Conservation (phyloP, 352 stramenopile genomes). For the Phytophthora pisi region DNA sequence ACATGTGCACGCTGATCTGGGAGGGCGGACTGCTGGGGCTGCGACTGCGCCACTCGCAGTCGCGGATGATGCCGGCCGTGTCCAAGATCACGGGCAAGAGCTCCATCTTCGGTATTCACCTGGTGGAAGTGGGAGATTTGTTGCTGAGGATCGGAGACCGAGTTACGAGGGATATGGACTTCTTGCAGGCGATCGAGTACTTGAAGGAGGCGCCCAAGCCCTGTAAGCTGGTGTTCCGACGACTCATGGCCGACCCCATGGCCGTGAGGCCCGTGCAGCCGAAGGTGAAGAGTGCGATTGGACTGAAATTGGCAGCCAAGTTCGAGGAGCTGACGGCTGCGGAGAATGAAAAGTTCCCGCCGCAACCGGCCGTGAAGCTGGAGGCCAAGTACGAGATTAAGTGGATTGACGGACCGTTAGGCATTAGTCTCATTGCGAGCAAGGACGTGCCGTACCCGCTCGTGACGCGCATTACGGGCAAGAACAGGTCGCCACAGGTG, state of each 20-base stretch:
- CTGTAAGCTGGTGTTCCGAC: constrained; percentile 77
- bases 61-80: constrained; percentile 76
- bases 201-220: constrained; percentile 83
- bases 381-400: constrained; percentile 89
- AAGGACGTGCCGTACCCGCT: constrained; percentile 88
- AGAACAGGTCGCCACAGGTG: constrained; percentile 88
- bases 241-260: constrained; percentile 75
- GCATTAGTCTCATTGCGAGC: constrained; percentile 88
- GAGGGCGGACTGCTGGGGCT: constrained; percentile 81
- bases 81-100: constrained; percentile 88
- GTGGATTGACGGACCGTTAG: constrained; percentile 84
- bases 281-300: constrained; percentile 71
- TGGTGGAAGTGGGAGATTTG: constrained; percentile 86
- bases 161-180: constrained; percentile 80
- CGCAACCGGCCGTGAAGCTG: constrained; percentile 72
- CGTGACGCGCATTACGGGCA: constrained; percentile 87
- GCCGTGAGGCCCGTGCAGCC: constrained; percentile 78
- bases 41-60: constrained; percentile 81
- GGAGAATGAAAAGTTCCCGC: constrained; percentile 75
- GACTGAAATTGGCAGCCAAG: constrained; percentile 71
- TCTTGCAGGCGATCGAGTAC: constrained; percentile 83
- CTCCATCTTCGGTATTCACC: constrained; percentile 84
- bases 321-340: constrained; percentile 76
- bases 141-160: constrained; percentile 76
- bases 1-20: constrained; percentile 84